phyloP scores from a whole-genome alignment of 345 rosid genomes.

The Physaria fendleri region DNA sequence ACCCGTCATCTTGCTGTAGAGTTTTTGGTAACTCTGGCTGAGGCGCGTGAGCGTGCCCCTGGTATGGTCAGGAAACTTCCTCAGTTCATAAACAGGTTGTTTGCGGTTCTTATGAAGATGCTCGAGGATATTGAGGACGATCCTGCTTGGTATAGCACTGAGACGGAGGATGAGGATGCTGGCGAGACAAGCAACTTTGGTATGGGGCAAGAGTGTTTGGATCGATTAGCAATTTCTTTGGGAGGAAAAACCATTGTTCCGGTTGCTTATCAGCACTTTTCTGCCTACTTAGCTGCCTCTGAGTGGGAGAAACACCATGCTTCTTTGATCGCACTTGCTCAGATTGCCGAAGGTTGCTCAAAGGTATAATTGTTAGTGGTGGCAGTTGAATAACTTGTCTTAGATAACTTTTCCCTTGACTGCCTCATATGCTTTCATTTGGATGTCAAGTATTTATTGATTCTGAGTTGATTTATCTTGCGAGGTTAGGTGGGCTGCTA shows the following conservation, averaged over 20 bases:
- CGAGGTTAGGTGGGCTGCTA: constrained; percentile 96
- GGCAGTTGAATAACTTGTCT: neutral
- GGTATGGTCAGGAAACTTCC: constrained; percentile 99
- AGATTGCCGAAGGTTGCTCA: constrained; percentile 98
- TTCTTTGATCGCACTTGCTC: constrained; percentile 91
- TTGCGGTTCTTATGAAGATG: constrained; percentile 87
- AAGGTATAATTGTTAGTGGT: constrained; percentile 43
- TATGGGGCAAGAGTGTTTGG: constrained; percentile 97
- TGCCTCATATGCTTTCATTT: neutral
- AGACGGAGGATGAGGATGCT: constrained; percentile 89
- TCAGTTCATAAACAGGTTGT: constrained; percentile 82
- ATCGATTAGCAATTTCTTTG: constrained; percentile 81
- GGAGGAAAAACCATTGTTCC: constrained; percentile 98
- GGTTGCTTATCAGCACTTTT: constrained; percentile 88
- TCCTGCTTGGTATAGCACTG: constrained; percentile 86
- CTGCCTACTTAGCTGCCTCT: constrained; percentile 80
- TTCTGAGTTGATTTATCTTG: neutral
- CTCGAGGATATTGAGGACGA: constrained; percentile 90
- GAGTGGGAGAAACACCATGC: constrained; percentile 99
- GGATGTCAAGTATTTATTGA: neutral
- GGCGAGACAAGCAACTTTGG: constrained; percentile 92
- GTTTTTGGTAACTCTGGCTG: constrained; percentile 88
- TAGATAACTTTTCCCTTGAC: neutral
- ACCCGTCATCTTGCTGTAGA: constrained; percentile 89
- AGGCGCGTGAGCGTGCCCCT: constrained; percentile 97